phyloP scores from a whole-genome alignment of 2,329 filamentous ascomycete species.

The Colletotrichum sp. region DNA sequence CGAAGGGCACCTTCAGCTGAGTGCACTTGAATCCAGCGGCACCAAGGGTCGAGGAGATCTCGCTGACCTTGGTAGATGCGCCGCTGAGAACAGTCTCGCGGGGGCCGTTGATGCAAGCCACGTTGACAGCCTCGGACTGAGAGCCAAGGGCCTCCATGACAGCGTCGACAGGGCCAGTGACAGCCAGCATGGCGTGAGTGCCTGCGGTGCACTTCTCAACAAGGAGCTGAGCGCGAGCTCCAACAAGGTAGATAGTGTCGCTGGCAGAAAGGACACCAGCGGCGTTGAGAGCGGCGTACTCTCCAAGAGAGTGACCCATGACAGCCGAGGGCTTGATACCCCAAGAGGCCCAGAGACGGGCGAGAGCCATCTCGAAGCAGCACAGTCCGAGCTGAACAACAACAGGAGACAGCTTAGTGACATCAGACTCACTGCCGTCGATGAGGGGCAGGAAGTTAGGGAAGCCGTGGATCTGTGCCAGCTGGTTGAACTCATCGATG shows the following conservation, averaged over 20 bases:
- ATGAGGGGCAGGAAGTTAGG: constrained; percentile 61
- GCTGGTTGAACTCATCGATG: constrained; percentile 61
- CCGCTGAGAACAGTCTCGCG: constrained; percentile 75
- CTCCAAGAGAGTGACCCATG: constrained; percentile 69
- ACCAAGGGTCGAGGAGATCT: constrained; percentile 43
- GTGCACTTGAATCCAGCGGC: constrained; percentile 45
- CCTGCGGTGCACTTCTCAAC: constrained; percentile 67
- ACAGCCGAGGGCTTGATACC: constrained; percentile 60
- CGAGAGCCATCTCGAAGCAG: constrained; percentile 62
- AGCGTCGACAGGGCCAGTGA: constrained; percentile 52
- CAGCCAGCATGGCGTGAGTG: constrained; percentile 65
- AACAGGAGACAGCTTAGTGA: constrained; percentile 52
- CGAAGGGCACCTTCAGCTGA: constrained; percentile 54
- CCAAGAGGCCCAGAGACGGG: constrained; percentile 60
- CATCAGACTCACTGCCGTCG: constrained; percentile 43
- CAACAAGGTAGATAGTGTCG: constrained; percentile 76
- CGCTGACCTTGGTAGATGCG: constrained; percentile 41
- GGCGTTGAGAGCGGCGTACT: constrained; percentile 75
- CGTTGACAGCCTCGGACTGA: constrained; percentile 43
- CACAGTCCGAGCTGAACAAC: constrained; percentile 59
- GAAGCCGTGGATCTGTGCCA: constrained; percentile 55
- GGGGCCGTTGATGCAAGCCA: constrained; percentile 78
- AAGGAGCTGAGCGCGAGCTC: constrained; percentile 68
- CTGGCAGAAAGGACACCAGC: constrained; percentile 74
- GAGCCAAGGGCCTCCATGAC: constrained; percentile 57